Percentiles rank a stretch among this genome's conserved stretches.
Evolutionary conservation across 805 yeast species (phyloP).

Genomic region (Candida rishiriensis): DNA sequence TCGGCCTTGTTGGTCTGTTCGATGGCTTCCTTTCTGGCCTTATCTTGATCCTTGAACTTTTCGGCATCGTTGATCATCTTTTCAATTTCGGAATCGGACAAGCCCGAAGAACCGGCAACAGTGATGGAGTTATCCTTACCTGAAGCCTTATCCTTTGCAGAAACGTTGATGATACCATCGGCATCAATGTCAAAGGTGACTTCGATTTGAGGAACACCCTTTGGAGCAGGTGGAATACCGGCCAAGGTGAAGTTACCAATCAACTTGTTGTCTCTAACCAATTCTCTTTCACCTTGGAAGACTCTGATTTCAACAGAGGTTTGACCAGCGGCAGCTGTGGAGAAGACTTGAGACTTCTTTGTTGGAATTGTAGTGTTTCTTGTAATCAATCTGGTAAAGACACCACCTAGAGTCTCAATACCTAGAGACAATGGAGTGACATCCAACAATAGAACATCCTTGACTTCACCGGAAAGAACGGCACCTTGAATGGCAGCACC

Average conservation of each 20-base stretch:
- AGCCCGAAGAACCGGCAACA: conserved; percentile 65
- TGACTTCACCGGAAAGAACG: conserved; percentile 75
- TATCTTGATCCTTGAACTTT: conserved; percentile 56
- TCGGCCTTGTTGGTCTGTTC: conserved; percentile 79
- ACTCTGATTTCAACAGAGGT: conserved; percentile 98
- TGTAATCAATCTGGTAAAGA: conserved; percentile 96
- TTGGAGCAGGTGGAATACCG: conserved; percentile 98
- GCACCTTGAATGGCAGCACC: conserved; percentile 94
- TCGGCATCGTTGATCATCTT: conserved; percentile 64
- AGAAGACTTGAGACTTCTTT: conserved; percentile 94
- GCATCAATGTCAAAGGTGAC: conserved; percentile 97
- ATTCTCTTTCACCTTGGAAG: conserved; percentile 96
- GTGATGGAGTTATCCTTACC: conserved; percentile 73
- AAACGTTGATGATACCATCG: conserved; percentile 92
- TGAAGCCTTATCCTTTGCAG: conserved; percentile 75
- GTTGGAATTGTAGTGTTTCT: conserved; percentile 98
- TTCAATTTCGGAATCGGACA: conserved; percentile 64
- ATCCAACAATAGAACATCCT: conserved; percentile 71
- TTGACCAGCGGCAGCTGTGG: conserved; percentile 96
- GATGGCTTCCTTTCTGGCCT: conserved; percentile 51
- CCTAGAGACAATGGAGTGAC: conserved; percentile 96
- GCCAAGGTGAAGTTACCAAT: conserved; percentile 95
- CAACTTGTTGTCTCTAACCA: conserved; percentile 92
- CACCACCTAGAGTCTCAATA: conserved; percentile 99
- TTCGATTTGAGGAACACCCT: conserved; percentile 98